phyloP scores from a whole-genome alignment of 108 stramenopile genomes.

The Hondaea fermentalgiana region DNA sequence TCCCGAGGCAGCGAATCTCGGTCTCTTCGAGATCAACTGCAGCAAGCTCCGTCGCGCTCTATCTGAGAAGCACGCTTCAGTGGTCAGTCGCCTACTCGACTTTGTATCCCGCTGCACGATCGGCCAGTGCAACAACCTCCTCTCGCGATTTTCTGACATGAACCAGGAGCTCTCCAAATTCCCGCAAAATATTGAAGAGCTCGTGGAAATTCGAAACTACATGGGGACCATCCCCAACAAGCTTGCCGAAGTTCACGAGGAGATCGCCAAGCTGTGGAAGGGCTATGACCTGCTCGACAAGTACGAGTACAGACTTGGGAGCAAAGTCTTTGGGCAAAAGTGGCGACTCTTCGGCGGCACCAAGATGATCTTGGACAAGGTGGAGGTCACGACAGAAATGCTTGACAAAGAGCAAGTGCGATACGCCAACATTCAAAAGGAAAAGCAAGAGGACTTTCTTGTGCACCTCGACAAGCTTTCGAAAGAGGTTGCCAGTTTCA shows the following conservation, averaged over 20 bases:
- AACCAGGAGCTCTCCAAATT: conserved; percentile 21
- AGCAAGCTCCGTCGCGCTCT: conserved; percentile 11
- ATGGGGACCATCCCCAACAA: conserved; percentile 21
- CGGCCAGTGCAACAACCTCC: conserved; percentile 18
- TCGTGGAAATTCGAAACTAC: conserved; percentile 31
- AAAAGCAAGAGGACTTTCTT: conserved; percentile 47
- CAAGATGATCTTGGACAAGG: conserved; percentile 35
- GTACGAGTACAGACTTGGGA: conserved; percentile 6
- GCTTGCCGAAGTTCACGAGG: conserved; percentile 35
- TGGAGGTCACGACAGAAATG: conserved; percentile 31
- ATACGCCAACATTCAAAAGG: conserved; percentile 41
- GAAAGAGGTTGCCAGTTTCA: conserved; percentile 33
- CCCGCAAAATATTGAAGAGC: conserved; percentile 55
- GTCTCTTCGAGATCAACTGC: conserved; percentile 45
- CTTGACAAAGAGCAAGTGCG: background rate
- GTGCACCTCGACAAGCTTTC: conserved; percentile 41
- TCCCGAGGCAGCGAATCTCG: conserved; percentile 28
- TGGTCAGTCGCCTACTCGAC: conserved; percentile 32
- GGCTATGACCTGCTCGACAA: conserved; percentile 40
- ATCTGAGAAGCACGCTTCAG: conserved; percentile 38
- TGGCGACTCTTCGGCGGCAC: conserved; percentile 46
- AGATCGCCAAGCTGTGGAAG: conserved; percentile 38
- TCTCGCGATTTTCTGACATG: conserved; percentile 31
- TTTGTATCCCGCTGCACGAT: conserved; percentile 25
- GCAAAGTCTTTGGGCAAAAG: conserved; percentile 32